A percentile compares a stretch with the other conserved stretches of the same genome.
phyloP scores from a whole-genome alignment of 306 rosid genomes.

The Adenanthera pavonina region DNA sequence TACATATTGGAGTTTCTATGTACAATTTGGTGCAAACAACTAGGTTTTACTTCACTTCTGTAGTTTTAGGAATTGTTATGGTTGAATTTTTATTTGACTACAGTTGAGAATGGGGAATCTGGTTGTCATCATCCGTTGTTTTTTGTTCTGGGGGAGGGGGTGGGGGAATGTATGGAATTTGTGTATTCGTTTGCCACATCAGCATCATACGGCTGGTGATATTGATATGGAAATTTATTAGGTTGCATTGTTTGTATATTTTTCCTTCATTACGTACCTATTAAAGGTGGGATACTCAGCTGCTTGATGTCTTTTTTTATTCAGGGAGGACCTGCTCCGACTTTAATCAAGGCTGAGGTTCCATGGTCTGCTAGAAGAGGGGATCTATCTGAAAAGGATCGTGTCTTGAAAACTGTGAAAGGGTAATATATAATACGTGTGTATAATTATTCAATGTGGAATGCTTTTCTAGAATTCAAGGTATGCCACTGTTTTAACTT shows the following conservation, averaged over 20 bases:
- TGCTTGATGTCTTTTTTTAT: slow-evolving; percentile 36
- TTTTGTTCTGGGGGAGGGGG: background rate
- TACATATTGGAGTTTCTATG: too few relatives aligned
- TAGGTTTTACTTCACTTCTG: background rate
- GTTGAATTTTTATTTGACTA: background rate
- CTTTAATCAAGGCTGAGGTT: slow-evolving; percentile 83
- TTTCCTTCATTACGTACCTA: background rate
- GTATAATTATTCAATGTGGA: background rate
- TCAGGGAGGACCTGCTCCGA: slow-evolving; percentile 83
- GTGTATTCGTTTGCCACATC: background rate
- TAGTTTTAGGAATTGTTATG: background rate
- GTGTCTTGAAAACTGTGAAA: slow-evolving; percentile 90
- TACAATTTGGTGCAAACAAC: background rate
- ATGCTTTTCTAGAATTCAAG: background rate
- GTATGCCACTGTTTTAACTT: background rate
- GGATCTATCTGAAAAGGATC: slow-evolving; percentile 84
- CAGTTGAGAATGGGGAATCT: background rate
- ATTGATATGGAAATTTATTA: background rate
- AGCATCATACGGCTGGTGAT: background rate
- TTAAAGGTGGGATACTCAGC: background rate
- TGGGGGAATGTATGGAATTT: background rate
- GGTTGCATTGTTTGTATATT: background rate
- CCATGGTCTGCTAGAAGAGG: slow-evolving; percentile 97
- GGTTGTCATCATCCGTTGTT: background rate
- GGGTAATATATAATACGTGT: slow-evolving; percentile 62